These are phyloP conservation scores for Mycena pura DNA, from an alignment of 768 basidiomycete species.

Conservation along the genomic window DNA sequence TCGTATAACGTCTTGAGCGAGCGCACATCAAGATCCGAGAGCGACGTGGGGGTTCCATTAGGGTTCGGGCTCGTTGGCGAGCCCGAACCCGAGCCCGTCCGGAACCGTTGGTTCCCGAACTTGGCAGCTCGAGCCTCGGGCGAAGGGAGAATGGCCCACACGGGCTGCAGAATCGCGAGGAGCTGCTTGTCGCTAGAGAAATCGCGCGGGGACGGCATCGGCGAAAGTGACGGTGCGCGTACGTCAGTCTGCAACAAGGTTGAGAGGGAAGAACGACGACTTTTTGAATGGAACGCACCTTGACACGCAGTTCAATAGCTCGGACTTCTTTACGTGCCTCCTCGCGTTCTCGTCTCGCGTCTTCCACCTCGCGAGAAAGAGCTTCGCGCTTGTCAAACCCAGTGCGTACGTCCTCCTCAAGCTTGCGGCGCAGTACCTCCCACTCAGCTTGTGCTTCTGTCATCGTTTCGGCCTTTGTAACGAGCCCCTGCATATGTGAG, in stretches of 20 bases:
- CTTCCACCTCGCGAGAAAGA: conserved; percentile 60
- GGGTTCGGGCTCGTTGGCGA: conserved; percentile 45
- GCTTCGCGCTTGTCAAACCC: conserved; percentile 55
- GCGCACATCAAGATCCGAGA: conserved; percentile 87
- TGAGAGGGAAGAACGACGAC: neutral
- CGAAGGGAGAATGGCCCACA: conserved; percentile 87
- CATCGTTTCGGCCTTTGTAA: conserved; percentile 50
- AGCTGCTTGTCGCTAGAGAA: conserved; percentile 55
- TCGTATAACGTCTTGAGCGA: conserved; percentile 85
- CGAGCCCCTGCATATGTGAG: conserved; percentile 57
- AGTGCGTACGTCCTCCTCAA: conserved; percentile 57
- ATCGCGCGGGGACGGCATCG: conserved; percentile 32
- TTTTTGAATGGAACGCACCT: conserved; percentile 35
- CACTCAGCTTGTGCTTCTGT: conserved; percentile 53
- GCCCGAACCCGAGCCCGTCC: conserved; percentile 49
- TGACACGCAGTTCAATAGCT: conserved; percentile 45
- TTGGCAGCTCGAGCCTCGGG: conserved; percentile 80
- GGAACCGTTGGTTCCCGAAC: conserved; percentile 57
- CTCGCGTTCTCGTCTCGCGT: conserved; percentile 58
- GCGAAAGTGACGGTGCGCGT: conserved; percentile 12
- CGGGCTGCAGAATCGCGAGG: conserved; percentile 65
- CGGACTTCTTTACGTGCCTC: conserved; percentile 50
- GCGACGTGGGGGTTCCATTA: too few species aligned
- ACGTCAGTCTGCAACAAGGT: conserved; percentile 23
- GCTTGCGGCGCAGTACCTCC: conserved; percentile 49